These are phyloP conservation scores for Sugiyamaella mastotermitis DNA, from an alignment of 805 yeast genomes.

Conservation along the genomic window DNA sequence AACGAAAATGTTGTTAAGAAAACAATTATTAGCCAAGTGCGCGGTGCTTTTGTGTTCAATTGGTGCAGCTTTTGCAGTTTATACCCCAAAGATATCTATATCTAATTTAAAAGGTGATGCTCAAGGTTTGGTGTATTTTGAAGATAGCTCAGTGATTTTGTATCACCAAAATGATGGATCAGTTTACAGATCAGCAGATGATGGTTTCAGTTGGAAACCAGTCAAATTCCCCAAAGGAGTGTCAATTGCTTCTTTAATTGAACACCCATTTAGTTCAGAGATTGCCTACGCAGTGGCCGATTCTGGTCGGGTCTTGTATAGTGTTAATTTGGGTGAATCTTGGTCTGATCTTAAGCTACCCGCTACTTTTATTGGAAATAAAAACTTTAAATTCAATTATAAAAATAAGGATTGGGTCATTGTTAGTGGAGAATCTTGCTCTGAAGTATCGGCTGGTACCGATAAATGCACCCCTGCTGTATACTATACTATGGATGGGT, in stretches of 20 bases:
- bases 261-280: slow-evolving; percentile 35
- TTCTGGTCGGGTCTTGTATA: slow-evolving; percentile 32
- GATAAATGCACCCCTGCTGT: slow-evolving; percentile 33
- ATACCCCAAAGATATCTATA: slow-evolving; percentile 13
- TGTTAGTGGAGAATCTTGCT: slow-evolving; percentile 35
- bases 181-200: slow-evolving; percentile 42
- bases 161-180: slow-evolving; percentile 20
- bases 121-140: slow-evolving; percentile 29
- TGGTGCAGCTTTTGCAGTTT: too few species aligned
- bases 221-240: slow-evolving; percentile 25
- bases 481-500: slow-evolving; percentile 43
- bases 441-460: slow-evolving; percentile 19
- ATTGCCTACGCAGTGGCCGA: slow-evolving; percentile 37
- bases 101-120: slow-evolving; percentile 10
- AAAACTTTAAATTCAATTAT: slow-evolving; percentile 35
- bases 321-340: slow-evolving; percentile 37
- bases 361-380: slow-evolving; percentile 22
- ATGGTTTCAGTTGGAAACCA: slow-evolving; percentile 38
- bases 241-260: slow-evolving; percentile 24
- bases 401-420: slow-evolving; percentile 33
- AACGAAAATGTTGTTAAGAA: too few species aligned
- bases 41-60: too few species aligned
- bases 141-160: slow-evolving; percentile 29
- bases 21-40: too few species aligned
- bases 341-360: slow-evolving; percentile 36